Evolutionary conservation across 805 yeast genomes (phyloP).

Genomic region (Kluyveromyces nonfermentans): DNA sequence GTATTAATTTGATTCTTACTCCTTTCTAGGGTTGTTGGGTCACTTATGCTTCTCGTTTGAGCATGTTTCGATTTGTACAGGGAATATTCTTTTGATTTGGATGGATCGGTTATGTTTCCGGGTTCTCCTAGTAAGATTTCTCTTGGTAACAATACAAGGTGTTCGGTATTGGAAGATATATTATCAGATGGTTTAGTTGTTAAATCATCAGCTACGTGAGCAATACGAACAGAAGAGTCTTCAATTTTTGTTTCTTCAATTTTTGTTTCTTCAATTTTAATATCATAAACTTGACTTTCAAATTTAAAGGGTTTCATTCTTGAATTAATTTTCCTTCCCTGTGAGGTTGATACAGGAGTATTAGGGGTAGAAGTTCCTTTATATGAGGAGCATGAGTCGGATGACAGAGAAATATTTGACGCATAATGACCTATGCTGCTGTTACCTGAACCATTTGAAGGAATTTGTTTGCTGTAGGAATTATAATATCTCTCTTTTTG

Average conservation of each 20-base stretch:
- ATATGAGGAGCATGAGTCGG: slow-evolving; percentile 9
- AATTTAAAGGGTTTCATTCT: slow-evolving; percentile 23
- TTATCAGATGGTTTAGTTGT: not conserved
- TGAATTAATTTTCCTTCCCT: slow-evolving; percentile 3
- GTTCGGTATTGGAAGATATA: not conserved
- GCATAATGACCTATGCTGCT: slow-evolving; percentile 11
- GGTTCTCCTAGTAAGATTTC: slow-evolving; percentile 27
- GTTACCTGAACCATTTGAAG: slow-evolving; percentile 9
- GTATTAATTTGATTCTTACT: not conserved
- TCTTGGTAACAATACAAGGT: slow-evolving; percentile 5
- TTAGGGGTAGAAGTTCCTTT: slow-evolving; percentile 9
- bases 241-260: not conserved
- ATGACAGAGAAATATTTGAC: slow-evolving; percentile 20
- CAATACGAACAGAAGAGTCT: not conserved
- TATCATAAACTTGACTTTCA: slow-evolving; percentile 32
- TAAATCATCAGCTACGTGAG: not conserved
- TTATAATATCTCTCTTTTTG: slow-evolving; percentile 27
- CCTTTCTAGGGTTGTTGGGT: not conserved
- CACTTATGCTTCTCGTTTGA: not conserved
- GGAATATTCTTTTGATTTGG: slow-evolving; percentile 3
- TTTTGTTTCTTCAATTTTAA: slow-evolving; percentile 15
- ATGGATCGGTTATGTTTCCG: slow-evolving; percentile 26
- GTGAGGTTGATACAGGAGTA: slow-evolving; percentile 20
- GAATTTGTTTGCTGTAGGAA: slow-evolving; percentile 22
- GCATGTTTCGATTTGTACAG: not conserved